phyloP scores from a whole-genome alignment of 176 grass and related monocot species.

The Elymus sibiricus region DNA sequence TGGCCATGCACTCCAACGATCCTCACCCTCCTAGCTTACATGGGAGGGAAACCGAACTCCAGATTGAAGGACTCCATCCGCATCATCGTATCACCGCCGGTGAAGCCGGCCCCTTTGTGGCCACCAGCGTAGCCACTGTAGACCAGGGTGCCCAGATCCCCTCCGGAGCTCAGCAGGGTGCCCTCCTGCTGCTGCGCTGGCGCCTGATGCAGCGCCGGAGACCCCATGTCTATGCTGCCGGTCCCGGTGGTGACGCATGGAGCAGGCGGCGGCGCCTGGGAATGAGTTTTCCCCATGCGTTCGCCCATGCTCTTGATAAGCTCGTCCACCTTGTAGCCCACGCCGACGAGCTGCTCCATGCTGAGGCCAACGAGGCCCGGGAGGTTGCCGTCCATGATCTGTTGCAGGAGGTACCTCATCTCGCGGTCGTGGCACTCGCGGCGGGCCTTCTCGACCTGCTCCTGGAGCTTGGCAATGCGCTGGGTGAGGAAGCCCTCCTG shows the following conservation, averaged over 20 bases:
- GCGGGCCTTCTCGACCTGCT: neutral
- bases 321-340: neutral
- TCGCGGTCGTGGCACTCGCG: neutral
- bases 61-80: no score
- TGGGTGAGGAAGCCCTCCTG: constrained; percentile 18
- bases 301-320: neutral
- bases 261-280: neutral
- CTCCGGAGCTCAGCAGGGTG: no score
- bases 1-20: no score
- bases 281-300: neutral
- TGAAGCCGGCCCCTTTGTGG: no score
- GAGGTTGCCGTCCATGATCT: neutral
- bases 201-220: no score
- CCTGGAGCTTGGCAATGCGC: neutral
- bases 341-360: neutral
- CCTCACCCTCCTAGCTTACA: no score
- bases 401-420: neutral
- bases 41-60: no score
- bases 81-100: no score
- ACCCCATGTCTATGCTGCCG: neutral
- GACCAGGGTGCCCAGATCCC: no score
- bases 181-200: no score
- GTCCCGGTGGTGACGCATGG: neutral
- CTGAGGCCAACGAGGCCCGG: neutral
- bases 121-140: no score